Base-by-base conservation (phyloP, 2,329 filamentous ascomycete species). In the Diplodia scrobiculata region DNA sequence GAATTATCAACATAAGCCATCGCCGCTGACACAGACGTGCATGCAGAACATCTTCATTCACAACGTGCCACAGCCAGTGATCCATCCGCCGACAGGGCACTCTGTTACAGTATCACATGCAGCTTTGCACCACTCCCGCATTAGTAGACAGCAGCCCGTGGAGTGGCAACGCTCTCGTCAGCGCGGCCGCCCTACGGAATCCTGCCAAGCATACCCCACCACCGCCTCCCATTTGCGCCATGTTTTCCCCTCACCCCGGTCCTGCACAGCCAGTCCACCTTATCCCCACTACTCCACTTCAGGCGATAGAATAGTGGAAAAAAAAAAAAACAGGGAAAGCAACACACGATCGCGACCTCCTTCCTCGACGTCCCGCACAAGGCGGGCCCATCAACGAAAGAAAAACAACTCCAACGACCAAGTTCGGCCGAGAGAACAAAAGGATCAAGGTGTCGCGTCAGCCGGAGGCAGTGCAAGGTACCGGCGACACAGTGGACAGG, bases 381-480 rank as follows among this genome's bases (percentile, higher is more conserved):
- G 58, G 58, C n/a, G 32, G 32, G 25, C 17, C 27, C n/a, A 48
- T 11, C 58, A 21, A 48, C 58, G 41, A 62, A 62, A 48, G 58
- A 62, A 14, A 62, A 62, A 14, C 13, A n/a, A 5, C n/a, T 19
- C n/a, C 55, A 9, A 19, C 32, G 34, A 32, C 25, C 21, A 10
- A 21, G 13, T 19, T 34, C 55, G 55, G 32, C 55, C 58, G 58
- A 21, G 32, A 34, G 32, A 19, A 50, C 6, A 62, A 48, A 51
- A 62, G 21, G 34, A 34, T 25, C n/a, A 10, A 27, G 10, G 13
- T 25, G 32, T 58, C 34, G 53, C 53, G 36, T 58, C 53, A 58
- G 53, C 53, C 53, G 53, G 53, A 38, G 34, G 53, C 53, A 58
- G 53, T 58, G 53, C 53, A 58, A 19, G 4, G 34, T 41, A 58